Evolutionary conservation across 2,329 filamentous ascomycete genomes (phyloP).

Genomic region (Cercospora brassicicola): DNA sequence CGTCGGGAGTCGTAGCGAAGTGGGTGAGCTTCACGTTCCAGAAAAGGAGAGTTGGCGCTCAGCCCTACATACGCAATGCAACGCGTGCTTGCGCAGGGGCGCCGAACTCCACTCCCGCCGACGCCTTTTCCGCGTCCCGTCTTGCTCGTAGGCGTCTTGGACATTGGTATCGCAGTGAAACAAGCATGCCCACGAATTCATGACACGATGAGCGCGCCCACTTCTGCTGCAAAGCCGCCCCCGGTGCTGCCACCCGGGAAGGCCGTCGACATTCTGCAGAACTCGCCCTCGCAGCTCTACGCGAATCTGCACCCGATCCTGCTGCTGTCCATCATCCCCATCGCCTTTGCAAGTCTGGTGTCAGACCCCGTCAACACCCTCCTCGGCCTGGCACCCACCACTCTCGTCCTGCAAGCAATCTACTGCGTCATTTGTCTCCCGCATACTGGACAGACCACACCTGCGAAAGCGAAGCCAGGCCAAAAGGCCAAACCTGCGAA

Average conservation of each 20-base stretch:
- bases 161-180: neutral
- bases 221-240: neutral
- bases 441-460: constrained; percentile 44
- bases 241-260: constrained; percentile 19
- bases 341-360: constrained; percentile 67
- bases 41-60: constrained; percentile 6
- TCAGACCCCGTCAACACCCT: constrained; percentile 67
- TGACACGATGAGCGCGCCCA: neutral
- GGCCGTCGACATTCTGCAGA: constrained; percentile 36
- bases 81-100: constrained; percentile 1
- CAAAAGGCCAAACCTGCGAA: constrained; percentile 51
- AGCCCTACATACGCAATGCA: constrained; percentile 1
- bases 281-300: constrained; percentile 44
- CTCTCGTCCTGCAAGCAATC: constrained; percentile 63
- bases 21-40: neutral
- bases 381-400: constrained; percentile 59
- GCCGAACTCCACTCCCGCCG: neutral
- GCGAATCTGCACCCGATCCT: constrained; percentile 68
- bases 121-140: neutral
- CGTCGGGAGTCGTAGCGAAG: neutral
- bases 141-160: neutral
- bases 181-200: neutral
- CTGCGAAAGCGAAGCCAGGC: constrained; percentile 49
- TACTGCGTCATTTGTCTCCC: constrained; percentile 63
- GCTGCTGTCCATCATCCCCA: constrained; percentile 63